These are phyloP conservation scores for Chondrus crispus DNA, from an alignment of 23 red algal genomes.

Conservation along the genomic window DNA sequence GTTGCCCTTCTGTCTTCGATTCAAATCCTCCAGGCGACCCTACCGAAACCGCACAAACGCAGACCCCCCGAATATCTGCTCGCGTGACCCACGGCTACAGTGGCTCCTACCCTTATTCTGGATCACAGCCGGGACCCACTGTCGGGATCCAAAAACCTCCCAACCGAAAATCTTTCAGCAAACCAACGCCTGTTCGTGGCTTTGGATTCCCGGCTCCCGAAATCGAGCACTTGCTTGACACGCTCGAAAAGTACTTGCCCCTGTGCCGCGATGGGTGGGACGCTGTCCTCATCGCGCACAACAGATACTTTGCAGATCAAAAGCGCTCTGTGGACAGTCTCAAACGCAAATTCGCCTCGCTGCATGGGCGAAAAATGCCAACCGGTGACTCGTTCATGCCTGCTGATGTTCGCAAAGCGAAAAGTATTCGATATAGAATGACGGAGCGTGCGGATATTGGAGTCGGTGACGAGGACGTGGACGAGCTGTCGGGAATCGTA, in stretches of 20 bases:
- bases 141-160: too few species aligned
- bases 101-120: too few species aligned
- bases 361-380: neutral
- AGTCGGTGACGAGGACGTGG: neutral
- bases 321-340: neutral
- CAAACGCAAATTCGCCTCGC: neutral
- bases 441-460: neutral
- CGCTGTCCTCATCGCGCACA: neutral
- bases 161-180: too few species aligned
- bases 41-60: too few species aligned
- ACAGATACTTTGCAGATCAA: neutral
- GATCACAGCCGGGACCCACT: too few species aligned
- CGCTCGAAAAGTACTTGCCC: neutral
- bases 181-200: too few species aligned
- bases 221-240: neutral
- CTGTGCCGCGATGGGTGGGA: constrained; percentile 5
- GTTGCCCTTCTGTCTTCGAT: too few species aligned
- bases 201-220: too few species aligned
- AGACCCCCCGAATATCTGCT: too few species aligned
- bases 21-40: too few species aligned
- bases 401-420: neutral
- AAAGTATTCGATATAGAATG: neutral
- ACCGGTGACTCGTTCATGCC: constrained; percentile 2
- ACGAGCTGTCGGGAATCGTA: too few species aligned
- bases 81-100: too few species aligned